Percentiles rank a stretch among this genome's conserved stretches.
These are phyloP conservation scores for Paxillus ammoniavirescens DNA, from an alignment of 768 basidiomycete genomes.

Conservation along the genomic window DNA sequence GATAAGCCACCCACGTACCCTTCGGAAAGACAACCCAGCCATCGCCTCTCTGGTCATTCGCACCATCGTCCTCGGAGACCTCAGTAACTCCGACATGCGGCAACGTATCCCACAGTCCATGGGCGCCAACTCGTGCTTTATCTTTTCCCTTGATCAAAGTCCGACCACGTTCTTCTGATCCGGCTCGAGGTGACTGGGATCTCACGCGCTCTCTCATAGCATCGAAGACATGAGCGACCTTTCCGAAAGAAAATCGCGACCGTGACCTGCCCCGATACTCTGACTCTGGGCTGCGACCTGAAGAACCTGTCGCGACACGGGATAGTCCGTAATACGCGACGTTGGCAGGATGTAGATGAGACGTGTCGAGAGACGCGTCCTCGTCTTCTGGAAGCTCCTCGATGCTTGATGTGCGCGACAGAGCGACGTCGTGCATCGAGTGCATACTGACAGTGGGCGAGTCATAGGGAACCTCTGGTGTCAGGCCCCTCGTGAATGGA, in stretches of 20 bases:
- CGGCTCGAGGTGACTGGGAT: conserved; percentile 41
- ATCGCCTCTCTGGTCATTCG: conserved; percentile 37
- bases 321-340: conserved; percentile 15
- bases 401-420: conserved; percentile 42
- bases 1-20: conserved; percentile 42
- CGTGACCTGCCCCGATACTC: conserved; percentile 33
- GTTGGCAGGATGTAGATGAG: neutral
- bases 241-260: conserved; percentile 53
- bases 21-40: conserved; percentile 88
- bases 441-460: conserved; percentile 11
- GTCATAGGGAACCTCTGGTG: conserved; percentile 1
- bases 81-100: conserved; percentile 35
- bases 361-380: conserved; percentile 11
- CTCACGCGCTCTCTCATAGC: conserved; percentile 45
- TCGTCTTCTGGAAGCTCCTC: conserved; percentile 40
- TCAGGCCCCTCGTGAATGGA: neutral
- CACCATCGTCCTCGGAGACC: conserved; percentile 8
- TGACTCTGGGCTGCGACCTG: conserved; percentile 17
- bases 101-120: conserved; percentile 3
- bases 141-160: conserved; percentile 27
- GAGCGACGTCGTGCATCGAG: conserved; percentile 4
- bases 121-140: conserved; percentile 14
- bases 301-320: conserved; percentile 13
- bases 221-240: conserved; percentile 49
- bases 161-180: conserved; percentile 29